Evolutionary conservation across 768 basidiomycete species (phyloP).

Genomic region (Kwoniella dejecticola): DNA sequence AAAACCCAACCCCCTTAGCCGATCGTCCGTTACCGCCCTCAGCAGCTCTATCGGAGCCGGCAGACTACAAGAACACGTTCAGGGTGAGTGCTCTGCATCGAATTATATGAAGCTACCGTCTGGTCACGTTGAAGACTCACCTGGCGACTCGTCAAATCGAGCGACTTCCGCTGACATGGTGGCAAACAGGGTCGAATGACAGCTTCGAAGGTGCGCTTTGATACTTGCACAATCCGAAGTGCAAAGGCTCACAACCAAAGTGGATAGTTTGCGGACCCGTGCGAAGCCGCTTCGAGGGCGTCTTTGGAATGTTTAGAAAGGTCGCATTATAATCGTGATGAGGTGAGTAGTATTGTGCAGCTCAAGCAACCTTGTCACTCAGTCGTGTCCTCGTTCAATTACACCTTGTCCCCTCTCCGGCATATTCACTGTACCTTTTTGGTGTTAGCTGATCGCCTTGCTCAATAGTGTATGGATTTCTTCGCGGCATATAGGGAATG

Average conservation of each 20-base stretch:
- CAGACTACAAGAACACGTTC: constrained; percentile 52
- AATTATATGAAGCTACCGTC: too few species aligned
- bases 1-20: constrained; percentile 28
- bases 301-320: constrained; percentile 52
- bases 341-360: constrained; percentile 33
- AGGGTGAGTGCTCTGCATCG: constrained; percentile 38
- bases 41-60: constrained; percentile 40
- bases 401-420: too few species aligned
- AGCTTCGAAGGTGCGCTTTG: constrained; percentile 24
- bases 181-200: constrained; percentile 22
- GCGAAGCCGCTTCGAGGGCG: constrained; percentile 52
- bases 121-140: too few species aligned
- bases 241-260: background rate
- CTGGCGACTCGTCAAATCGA: too few species aligned
- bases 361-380: background rate
- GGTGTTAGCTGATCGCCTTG: too few species aligned
- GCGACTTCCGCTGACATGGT: too few species aligned
- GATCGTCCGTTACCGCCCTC: constrained; percentile 39
- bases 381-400: too few species aligned
- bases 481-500: constrained; percentile 53
- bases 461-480: constrained; percentile 39
- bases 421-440: too few species aligned
- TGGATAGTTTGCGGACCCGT: constrained; percentile 52
- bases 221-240: background rate
- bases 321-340: constrained; percentile 53